These are phyloP conservation scores for Spinellus fusiger DNA, from an alignment of 192 early-diverging fungal genomes.

Conservation along the genomic window DNA sequence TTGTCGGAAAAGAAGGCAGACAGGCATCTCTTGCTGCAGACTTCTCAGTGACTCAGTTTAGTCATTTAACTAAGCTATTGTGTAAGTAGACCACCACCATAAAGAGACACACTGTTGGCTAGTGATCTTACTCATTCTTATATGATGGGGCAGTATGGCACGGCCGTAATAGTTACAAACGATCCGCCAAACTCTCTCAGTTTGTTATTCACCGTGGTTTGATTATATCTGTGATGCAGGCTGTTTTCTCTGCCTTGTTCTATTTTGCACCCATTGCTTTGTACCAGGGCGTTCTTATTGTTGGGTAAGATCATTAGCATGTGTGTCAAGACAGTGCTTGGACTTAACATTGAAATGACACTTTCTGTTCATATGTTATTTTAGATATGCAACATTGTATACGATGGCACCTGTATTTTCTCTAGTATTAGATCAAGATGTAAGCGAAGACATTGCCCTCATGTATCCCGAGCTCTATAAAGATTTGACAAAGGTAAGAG, in stretches of 20 bases:
- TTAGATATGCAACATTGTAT: constrained; percentile 85
- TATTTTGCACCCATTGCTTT: constrained; percentile 97
- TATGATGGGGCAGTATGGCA: constrained; percentile 68
- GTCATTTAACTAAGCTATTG: constrained; percentile 74
- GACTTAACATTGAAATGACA: not conserved
- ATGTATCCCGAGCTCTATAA: constrained; percentile 92
- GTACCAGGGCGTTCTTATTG: constrained; percentile 84
- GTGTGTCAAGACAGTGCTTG: not conserved
- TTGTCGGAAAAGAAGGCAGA: constrained; percentile 94
- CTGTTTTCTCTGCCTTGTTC: constrained; percentile 93
- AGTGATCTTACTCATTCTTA: not conserved
- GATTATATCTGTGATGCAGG: constrained; percentile 98
- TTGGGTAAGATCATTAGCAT: constrained; percentile 41
- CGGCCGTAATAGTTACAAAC: constrained; percentile 91
- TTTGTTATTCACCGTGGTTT: constrained; percentile 97
- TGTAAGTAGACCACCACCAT: constrained; percentile 26
- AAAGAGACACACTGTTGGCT: too few relatives aligned
- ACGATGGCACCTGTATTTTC: constrained; percentile 98
- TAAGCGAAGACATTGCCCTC: constrained; percentile 83
- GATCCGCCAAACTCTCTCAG: constrained; percentile 90
- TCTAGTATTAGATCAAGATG: constrained; percentile 86
- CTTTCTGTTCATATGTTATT: not conserved
- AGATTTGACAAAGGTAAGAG: constrained; percentile 81
- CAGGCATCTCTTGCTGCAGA: constrained; percentile 93
- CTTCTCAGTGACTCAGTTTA: constrained; percentile 88